These are phyloP conservation scores for Agaricus subrufescens DNA, from an alignment of 768 basidiomycete genomes.

Conservation along the genomic window DNA sequence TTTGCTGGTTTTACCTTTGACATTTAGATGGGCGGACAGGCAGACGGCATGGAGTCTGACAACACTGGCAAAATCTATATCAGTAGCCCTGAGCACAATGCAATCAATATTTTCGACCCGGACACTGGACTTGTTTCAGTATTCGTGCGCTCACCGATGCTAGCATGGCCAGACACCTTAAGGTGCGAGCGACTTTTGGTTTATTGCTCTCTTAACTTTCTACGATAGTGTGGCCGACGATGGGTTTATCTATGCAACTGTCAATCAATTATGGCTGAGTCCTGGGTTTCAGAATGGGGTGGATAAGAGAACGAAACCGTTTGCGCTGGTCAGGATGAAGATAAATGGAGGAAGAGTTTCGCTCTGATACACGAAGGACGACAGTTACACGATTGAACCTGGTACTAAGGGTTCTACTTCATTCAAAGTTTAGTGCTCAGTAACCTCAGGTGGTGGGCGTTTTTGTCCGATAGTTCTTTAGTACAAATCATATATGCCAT, in stretches of 20 bases:
- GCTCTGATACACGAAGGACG: background rate
- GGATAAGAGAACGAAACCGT: constrained; percentile 12
- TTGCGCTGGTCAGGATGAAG: constrained; percentile 12
- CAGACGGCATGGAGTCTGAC: constrained; percentile 14
- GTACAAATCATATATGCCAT: no score
- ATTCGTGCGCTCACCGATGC: constrained; percentile 13
- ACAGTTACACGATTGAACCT: no score
- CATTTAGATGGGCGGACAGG: constrained; percentile 12
- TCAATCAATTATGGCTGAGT: constrained; percentile 13
- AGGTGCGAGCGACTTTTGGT: background rate
- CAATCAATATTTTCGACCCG: constrained; percentile 14
- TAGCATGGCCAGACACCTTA: constrained; percentile 15
- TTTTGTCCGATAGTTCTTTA: no score
- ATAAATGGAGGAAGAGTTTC: constrained; percentile 7
- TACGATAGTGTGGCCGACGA: constrained; percentile 11
- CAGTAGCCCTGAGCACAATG: constrained; percentile 13
- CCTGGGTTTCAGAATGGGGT: constrained; percentile 12
- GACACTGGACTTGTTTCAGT: constrained; percentile 10
- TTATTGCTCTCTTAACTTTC: background rate
- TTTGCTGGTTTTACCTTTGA: background rate
- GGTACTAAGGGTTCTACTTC: no score
- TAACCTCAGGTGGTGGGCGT: no score
- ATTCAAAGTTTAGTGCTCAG: no score
- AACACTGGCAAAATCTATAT: constrained; percentile 14
- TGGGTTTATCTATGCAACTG: constrained; percentile 12